These are phyloP conservation scores for Achlya hypogyna DNA, from an alignment of 352 stramenopile species.

Conservation along the genomic window DNA sequence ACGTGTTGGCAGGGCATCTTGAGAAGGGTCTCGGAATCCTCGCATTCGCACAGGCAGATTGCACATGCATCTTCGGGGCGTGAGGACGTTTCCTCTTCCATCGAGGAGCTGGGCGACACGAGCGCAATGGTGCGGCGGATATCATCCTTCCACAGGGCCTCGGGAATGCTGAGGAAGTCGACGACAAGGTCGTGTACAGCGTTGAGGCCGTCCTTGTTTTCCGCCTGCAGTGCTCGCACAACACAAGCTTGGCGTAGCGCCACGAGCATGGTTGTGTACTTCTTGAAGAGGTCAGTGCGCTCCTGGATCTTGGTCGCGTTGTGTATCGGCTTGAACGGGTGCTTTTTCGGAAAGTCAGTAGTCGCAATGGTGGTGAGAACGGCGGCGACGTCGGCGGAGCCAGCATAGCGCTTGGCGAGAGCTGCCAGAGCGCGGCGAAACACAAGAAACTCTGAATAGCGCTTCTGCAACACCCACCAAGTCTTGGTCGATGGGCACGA, in stretches of 20 bases:
- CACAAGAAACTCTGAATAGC: conserved; percentile 56
- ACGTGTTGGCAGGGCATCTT: conserved; percentile 68
- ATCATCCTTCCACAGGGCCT: neutral
- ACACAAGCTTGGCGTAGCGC: neutral
- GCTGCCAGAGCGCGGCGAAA: conserved; percentile 42
- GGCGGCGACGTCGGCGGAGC: neutral
- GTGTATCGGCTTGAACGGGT: neutral
- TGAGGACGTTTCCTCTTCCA: neutral
- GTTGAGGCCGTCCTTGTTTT: neutral
- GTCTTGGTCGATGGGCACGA: conserved; percentile 1
- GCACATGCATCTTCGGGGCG: neutral
- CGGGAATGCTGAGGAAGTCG: conserved; percentile 1
- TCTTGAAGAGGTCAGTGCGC: neutral
- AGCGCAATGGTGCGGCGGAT: neutral
- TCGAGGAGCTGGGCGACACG: neutral
- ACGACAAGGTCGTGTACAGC: neutral
- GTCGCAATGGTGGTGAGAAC: neutral
- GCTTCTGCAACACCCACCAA: conserved; percentile 46
- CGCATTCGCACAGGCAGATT: conserved; percentile 14
- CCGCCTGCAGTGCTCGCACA: neutral
- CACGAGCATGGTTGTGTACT: conserved; percentile 1
- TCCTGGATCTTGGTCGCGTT: neutral
- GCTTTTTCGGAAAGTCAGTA: neutral
- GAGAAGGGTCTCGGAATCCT: conserved; percentile 41
- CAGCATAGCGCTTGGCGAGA: conserved; percentile 6